Evolutionary conservation across 805 yeast genomes (phyloP).

Genomic region (Naumovozyma dairenensis): DNA sequence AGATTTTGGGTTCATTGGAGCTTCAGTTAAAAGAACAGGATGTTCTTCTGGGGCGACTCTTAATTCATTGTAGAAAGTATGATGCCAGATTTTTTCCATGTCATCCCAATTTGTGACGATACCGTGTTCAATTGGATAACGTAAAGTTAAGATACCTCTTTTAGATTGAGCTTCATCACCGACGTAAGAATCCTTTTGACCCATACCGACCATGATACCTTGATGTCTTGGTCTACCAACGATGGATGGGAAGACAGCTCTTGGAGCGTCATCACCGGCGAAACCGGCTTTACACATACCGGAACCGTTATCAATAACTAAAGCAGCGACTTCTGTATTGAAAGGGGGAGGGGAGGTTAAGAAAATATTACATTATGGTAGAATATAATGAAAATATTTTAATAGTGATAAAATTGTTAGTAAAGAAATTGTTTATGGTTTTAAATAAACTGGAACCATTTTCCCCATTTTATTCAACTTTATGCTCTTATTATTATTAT

Average conservation of each 20-base stretch:
- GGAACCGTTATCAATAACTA: constrained; percentile 98
- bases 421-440: no score
- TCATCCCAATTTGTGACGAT: constrained; percentile 99
- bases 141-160: constrained; percentile 98
- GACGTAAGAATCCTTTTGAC: constrained; percentile 98
- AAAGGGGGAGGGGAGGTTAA: no score
- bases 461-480: no score
- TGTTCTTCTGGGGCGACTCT: constrained; percentile 99
- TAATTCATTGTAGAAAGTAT: constrained; percentile 99
- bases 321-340: constrained; percentile 31
- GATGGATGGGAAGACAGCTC: constrained; percentile 99
- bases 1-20: constrained; percentile 98
- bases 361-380: no score
- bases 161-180: constrained; percentile 99
- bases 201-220: constrained; percentile 99
- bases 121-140: constrained; percentile 99
- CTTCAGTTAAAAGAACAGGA: constrained; percentile 98
- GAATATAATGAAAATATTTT: no score
- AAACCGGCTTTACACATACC: constrained; percentile 99
- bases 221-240: constrained; percentile 99
- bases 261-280: constrained; percentile 99
- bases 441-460: no score
- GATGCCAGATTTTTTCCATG: constrained; percentile 99
- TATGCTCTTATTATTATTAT: no score
- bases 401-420: no score